Percentiles rank a stretch among this genome's conserved stretches.
phyloP scores from a whole-genome alignment of 257 asterid genomes.

The Plectranthus barbatus region DNA sequence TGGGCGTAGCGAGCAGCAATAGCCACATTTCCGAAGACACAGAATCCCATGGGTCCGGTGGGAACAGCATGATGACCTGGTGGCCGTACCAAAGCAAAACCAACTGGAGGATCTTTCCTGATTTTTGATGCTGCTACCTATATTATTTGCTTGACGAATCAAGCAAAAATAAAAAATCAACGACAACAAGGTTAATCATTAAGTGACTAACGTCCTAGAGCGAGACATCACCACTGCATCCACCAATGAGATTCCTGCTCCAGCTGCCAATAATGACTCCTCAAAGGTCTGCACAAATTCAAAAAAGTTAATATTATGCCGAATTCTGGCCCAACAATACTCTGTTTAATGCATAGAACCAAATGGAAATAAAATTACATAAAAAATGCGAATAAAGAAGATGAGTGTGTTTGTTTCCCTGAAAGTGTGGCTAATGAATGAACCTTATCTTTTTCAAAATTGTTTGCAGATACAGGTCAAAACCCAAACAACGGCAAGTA shows the following conservation, averaged over 20 bases:
- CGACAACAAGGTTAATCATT: slow-evolving; percentile 24
- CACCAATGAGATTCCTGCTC: slow-evolving; percentile 86
- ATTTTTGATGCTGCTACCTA: slow-evolving; percentile 81
- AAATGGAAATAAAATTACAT: neutral
- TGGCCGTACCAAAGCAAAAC: slow-evolving; percentile 86
- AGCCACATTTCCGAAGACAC: slow-evolving; percentile 91
- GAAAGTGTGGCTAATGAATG: neutral
- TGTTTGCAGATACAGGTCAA: neutral
- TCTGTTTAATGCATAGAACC: no score
- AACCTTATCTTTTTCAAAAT: neutral
- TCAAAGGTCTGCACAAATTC: slow-evolving; percentile 67
- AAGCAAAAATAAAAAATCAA: slow-evolving; percentile 2
- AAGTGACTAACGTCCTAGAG: slow-evolving; percentile 54
- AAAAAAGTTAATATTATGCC: no score
- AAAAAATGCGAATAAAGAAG: neutral
- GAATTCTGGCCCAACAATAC: neutral
- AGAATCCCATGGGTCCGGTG: slow-evolving; percentile 93
- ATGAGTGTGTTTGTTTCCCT: neutral
- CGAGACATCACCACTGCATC: slow-evolving; percentile 99
- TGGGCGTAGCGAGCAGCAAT: slow-evolving; percentile 95
- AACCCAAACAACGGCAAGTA: neutral
- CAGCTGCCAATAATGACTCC: slow-evolving; percentile 91
- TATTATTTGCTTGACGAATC: slow-evolving; percentile 8
- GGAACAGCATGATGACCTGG: slow-evolving; percentile 99
- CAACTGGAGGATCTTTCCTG: slow-evolving; percentile 66